Evolutionary conservation across 1,284 basidiomycete genomes (phyloP), one percentile per base, ranked within the genome.

Genomic region (Malassezia japonica): DNA sequence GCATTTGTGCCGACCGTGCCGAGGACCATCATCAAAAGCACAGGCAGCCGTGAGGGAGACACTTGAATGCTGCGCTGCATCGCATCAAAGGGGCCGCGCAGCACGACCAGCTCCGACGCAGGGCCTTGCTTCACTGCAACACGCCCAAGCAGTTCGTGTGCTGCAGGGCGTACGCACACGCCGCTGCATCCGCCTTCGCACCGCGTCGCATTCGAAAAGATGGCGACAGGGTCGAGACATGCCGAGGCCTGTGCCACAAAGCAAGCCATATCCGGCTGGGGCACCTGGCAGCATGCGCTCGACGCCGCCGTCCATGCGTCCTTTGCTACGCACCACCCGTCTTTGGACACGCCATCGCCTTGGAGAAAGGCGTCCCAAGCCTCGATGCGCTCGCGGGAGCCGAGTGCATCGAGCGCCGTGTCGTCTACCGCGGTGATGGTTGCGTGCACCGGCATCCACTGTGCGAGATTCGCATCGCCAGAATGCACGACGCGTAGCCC

Each of bases 311-410:
- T 3, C 55, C 55, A 57, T 6, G 10, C 13, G 18, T 34, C 23
- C 6, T 4, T n/a, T 9, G 27, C 25, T 13, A 57, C 37, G 47
- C 55, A 57, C 55, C 55, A 54, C 6, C 55, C 55, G 5, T 10
- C 23, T 21, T 33, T 29, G 27, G 4, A 18, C 1, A 27, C 29
- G 15, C 23, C n/a, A 3, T 40, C 36, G 23, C 33, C 32, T 13
- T 39, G 32, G 13, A 37, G 16, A 13, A 53, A 23, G n/a, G 24
- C 39, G 8, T 41, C 29, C 50, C 50, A 53, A 9, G 25, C 20
- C n/a, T n/a, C 15, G 8, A 31, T 28, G 28, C 50, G 45, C 9
- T 41, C 25, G 4, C 15, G 9, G 7, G 18, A 39, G 15, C 32
- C 3, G 15, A 46, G 21, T 1, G 18, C 12, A 1, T 12, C 39